phyloP scores from a whole-genome alignment of 2,329 filamentous ascomycete genomes.

The Neofusicoccum sp. region DNA sequence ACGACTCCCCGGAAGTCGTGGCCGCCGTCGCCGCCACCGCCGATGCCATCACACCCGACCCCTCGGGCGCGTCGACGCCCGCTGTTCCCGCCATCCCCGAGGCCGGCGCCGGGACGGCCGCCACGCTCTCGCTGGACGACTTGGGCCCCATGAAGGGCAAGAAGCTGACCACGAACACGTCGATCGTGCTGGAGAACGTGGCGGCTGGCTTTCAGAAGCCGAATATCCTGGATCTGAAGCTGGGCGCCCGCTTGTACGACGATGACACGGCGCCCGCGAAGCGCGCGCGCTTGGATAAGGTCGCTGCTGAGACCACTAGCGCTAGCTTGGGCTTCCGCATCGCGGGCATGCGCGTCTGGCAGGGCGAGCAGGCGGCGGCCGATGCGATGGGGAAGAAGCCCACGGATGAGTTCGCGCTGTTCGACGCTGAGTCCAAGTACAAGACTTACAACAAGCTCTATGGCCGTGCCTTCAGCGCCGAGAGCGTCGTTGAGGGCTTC shows the following conservation, averaged over 20 bases:
- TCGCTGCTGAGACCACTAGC: slow-evolving; percentile 59
- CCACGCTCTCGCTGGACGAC: slow-evolving; percentile 23
- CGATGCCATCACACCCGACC: slow-evolving; percentile 15
- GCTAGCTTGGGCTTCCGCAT: slow-evolving; percentile 62
- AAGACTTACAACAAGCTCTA: slow-evolving; percentile 66
- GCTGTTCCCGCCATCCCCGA: slow-evolving; percentile 3
- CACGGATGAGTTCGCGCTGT: slow-evolving; percentile 27
- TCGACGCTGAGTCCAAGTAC: slow-evolving; percentile 52
- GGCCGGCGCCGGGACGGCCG: slow-evolving; percentile 22
- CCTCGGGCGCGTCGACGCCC: not conserved
- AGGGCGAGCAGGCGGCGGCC: slow-evolving; percentile 23
- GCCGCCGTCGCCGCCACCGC: slow-evolving; percentile 33
- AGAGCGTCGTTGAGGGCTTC: slow-evolving; percentile 59
- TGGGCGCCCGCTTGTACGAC: slow-evolving; percentile 83
- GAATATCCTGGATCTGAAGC: slow-evolving; percentile 91
- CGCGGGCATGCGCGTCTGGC: slow-evolving; percentile 63
- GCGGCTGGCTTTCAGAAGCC: slow-evolving; percentile 76
- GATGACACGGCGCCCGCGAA: slow-evolving; percentile 63
- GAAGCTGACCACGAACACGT: slow-evolving; percentile 71
- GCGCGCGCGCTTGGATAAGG: slow-evolving; percentile 57
- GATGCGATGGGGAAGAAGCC: no score
- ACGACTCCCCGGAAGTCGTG: slow-evolving; percentile 42
- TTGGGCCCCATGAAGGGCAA: slow-evolving; percentile 51
- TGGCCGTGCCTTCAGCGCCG: slow-evolving; percentile 56
- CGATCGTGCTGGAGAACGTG: slow-evolving; percentile 82